Evolutionary conservation across 805 yeast genomes (phyloP), one percentile per base, ranked within the genome.

Genomic region (Torulaspora indica): DNA sequence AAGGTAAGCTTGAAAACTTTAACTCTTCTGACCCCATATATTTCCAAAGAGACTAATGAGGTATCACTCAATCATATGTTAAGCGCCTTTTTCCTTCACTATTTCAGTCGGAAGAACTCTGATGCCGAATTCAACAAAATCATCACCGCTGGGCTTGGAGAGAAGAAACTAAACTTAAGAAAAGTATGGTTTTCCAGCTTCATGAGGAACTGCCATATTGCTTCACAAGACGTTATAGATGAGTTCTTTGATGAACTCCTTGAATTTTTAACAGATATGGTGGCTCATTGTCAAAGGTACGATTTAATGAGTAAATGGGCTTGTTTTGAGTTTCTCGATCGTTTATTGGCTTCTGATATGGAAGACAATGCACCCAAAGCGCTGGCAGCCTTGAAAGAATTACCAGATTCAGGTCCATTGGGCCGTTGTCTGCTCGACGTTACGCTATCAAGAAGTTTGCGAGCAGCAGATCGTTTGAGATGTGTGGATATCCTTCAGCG

Each of bases 11-110:
- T 57, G 0, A 68, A 65, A 27, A 63, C 82, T 3, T 60, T 76
- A 2, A 56, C 65, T 1, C 71, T 66, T 0, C 57, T 87, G 28
- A 50, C 73, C 1, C 71, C 82, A 2, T 65, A 80, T n/a, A 69
- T 83, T 3, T 42, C 76, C 0, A 89, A 85, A 53, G 98, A 91
- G 55, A 77, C 79, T 36, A 86, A 88, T 54, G 98, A 91, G 57
- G 13, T 51, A 1, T 77, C 85, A 0, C 68, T 89, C 31, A 46
- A 67, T 2, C 66, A 70, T 3, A 67, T 79, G 45, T 67, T 82
- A 5, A 60, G 64, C 7, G 74, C 83, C 0, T 73, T 79, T 42
- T 70, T 79, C 31, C 48, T 51, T 1, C 80, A 77, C 49, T 68
- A 74, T 20, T 55, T 72, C 8, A 54, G 60, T 8, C 39, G 67